Percentiles rank a stretch among this genome's conserved stretches.
These are phyloP conservation scores for Quercus aquifolioides DNA, from an alignment of 306 rosid species.

Conservation along the genomic window DNA sequence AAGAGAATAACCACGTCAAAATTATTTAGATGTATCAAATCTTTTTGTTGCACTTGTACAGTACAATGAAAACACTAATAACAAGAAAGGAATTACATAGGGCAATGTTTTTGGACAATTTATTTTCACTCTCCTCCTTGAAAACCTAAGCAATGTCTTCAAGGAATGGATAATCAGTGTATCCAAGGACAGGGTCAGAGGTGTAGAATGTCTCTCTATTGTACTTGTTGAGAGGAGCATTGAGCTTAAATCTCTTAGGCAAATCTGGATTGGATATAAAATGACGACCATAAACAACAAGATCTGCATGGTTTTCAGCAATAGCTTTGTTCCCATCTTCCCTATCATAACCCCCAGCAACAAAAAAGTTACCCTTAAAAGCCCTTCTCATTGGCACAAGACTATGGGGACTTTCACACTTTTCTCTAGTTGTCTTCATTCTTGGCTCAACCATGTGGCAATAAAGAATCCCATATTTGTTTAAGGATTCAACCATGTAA, in stretches of 20 bases:
- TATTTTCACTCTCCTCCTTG: not conserved
- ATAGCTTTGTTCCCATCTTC: conserved; percentile 50
- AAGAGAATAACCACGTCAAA: not conserved
- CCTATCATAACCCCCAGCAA: conserved; percentile 49
- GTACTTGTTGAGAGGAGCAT: conserved; percentile 64
- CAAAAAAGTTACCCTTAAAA: conserved; percentile 53
- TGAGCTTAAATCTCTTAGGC: conserved; percentile 55
- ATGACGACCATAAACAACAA: conserved; percentile 29
- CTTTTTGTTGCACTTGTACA: too few species aligned
- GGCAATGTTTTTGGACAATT: not conserved
- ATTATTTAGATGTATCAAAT: not conserved
- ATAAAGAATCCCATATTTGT: conserved; percentile 43
- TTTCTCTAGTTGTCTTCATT: conserved; percentile 19
- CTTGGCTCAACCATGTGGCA: conserved; percentile 77
- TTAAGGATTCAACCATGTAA: conserved; percentile 41
- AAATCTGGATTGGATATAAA: conserved; percentile 73
- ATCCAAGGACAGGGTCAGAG: conserved; percentile 52
- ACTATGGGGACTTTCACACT: conserved; percentile 20
- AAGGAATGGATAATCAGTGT: conserved; percentile 67
- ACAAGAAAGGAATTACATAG: not conserved
- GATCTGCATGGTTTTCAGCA: conserved; percentile 44
- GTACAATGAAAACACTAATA: not conserved
- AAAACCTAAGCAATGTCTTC: conserved; percentile 9
- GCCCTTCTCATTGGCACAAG: conserved; percentile 58
- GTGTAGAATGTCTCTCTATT: conserved; percentile 39